These are phyloP conservation scores for Strigomonas oncopelti DNA, from an alignment of 208 protist species.

Conservation along the genomic window DNA sequence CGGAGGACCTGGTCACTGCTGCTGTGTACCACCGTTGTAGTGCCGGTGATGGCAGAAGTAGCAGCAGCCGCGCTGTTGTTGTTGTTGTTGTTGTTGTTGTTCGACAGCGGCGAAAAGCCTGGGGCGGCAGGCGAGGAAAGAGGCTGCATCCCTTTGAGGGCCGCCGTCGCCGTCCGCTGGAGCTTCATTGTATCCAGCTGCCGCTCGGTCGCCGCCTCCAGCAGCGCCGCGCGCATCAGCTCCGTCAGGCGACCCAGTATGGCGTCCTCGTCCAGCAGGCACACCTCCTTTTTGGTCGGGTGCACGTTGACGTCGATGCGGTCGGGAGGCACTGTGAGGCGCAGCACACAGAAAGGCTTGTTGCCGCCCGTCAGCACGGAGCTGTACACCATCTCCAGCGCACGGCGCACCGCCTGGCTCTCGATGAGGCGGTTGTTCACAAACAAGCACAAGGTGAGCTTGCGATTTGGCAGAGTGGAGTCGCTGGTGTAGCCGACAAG, in stretches of 20 bases:
- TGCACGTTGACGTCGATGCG: constrained; percentile 99
- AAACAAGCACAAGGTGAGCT: constrained; percentile 72
- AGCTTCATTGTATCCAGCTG: constrained; percentile 64
- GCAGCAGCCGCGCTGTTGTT: too few species aligned
- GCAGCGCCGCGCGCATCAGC: constrained; percentile 47
- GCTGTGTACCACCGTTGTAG: not conserved
- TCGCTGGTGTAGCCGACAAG: constrained; percentile 81
- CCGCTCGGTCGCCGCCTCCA: constrained; percentile 49
- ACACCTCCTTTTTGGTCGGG: constrained; percentile 97
- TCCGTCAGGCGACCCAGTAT: constrained; percentile 57
- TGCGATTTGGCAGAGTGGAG: constrained; percentile 42
- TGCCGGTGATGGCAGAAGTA: too few species aligned
- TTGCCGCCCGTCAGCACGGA: constrained; percentile 82
- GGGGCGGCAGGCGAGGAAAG: constrained; percentile 3
- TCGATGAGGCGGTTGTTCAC: constrained; percentile 86
- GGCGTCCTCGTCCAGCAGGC: constrained; percentile 78
- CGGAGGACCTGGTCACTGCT: constrained; percentile 5
- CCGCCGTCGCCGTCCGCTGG: constrained; percentile 30
- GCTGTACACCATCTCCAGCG: constrained; percentile 89
- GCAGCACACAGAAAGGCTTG: constrained; percentile 94
- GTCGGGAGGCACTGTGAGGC: constrained; percentile 84
- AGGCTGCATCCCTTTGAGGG: constrained; percentile 20
- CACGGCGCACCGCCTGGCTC: constrained; percentile 73
- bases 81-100: not conserved
- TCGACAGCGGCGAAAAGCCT: not conserved